These are phyloP conservation scores for Scheffersomyces quercinus DNA, from an alignment of 1,139 yeast species.

Conservation along the genomic window DNA sequence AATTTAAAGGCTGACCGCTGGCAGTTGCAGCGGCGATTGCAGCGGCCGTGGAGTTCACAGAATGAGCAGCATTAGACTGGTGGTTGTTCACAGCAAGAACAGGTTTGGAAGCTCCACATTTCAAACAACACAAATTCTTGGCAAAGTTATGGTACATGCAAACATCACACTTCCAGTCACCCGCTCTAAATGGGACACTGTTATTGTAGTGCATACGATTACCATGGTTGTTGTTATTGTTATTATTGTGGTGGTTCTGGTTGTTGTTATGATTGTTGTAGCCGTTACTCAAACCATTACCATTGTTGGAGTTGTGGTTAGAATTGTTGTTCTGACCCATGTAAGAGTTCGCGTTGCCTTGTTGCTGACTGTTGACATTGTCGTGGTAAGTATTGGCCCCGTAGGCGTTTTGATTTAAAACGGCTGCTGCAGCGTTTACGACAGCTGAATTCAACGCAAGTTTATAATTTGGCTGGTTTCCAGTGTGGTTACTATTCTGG, in stretches of 20 bases:
- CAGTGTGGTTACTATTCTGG: slow-evolving; percentile 13
- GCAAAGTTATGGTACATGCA: slow-evolving; percentile 94
- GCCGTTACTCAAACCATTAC: slow-evolving; percentile 1
- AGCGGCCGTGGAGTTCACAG: slow-evolving; percentile 49
- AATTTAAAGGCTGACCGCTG: slow-evolving; percentile 47
- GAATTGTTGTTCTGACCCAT: slow-evolving; percentile 1
- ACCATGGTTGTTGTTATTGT: slow-evolving; percentile 17
- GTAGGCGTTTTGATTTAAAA: slow-evolving; percentile 10
- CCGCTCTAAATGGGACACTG: slow-evolving; percentile 89
- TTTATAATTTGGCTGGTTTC: slow-evolving; percentile 15
- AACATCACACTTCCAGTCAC: slow-evolving; percentile 94
- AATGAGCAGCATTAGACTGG: slow-evolving; percentile 23
- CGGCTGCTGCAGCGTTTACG: slow-evolving; percentile 15
- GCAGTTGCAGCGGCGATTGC: slow-evolving; percentile 59
- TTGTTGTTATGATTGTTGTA: slow-evolving; percentile 10
- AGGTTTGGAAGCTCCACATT: slow-evolving; percentile 82
- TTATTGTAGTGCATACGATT: slow-evolving; percentile 25
- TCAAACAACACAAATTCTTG: slow-evolving; percentile 79
- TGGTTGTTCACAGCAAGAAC: slow-evolving; percentile 34
- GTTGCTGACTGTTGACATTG: slow-evolving; percentile 4
- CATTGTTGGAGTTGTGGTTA: slow-evolving; percentile 7
- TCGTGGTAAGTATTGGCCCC: slow-evolving; percentile 8
- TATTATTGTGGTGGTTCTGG: slow-evolving; percentile 12
- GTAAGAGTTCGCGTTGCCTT: slow-evolving; percentile 7
- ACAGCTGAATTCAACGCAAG: slow-evolving; percentile 10